Conservation (phyloP, 495 filamentous ascomycete genomes). For the Parathielavia hyrcaniae region DNA sequence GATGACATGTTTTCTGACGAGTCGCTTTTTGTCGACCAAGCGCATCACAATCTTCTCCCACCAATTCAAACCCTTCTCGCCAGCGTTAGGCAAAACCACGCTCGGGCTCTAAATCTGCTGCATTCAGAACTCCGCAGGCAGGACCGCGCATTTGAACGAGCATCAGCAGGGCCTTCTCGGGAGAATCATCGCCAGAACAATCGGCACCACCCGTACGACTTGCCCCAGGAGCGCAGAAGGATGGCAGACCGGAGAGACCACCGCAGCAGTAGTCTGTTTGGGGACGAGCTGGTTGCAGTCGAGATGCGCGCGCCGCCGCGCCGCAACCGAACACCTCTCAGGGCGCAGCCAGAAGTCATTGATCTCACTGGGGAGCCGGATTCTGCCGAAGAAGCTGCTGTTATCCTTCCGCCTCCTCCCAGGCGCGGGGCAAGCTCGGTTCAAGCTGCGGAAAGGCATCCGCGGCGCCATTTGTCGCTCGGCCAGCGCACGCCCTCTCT, state of each 20-base stretch:
- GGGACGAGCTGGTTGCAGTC: constrained; percentile 13
- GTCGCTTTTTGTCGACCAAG: constrained; percentile 19
- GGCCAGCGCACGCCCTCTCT: constrained; percentile 35
- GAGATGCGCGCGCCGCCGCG: constrained; percentile 1
- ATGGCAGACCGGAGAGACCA: constrained; percentile 12
- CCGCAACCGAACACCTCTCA: not conserved
- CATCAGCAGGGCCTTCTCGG: not conserved
- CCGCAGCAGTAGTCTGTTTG: constrained; percentile 16
- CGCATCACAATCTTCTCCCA: not conserved
- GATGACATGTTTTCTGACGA: not conserved
- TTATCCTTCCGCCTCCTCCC: not conserved
- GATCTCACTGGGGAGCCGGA: constrained; percentile 42
- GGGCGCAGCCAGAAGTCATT: constrained; percentile 23
- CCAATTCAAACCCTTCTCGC: not conserved
- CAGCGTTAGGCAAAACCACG: not conserved
- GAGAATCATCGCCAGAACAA: constrained; percentile 1
- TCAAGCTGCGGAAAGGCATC: constrained; percentile 17
- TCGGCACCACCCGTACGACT: not conserved
- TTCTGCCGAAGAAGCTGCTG: constrained; percentile 12
- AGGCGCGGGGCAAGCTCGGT: not conserved
- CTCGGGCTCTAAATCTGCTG: not conserved
- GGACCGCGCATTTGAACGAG: not conserved
- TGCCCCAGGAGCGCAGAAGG: not conserved
- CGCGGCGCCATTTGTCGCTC: constrained; percentile 32
- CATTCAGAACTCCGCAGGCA: constrained; percentile 3